Evolutionary conservation across 2,329 filamentous ascomycete genomes (phyloP), one percentile per base, ranked within the genome.

Genomic region (Exophiala lecanii-corni): DNA sequence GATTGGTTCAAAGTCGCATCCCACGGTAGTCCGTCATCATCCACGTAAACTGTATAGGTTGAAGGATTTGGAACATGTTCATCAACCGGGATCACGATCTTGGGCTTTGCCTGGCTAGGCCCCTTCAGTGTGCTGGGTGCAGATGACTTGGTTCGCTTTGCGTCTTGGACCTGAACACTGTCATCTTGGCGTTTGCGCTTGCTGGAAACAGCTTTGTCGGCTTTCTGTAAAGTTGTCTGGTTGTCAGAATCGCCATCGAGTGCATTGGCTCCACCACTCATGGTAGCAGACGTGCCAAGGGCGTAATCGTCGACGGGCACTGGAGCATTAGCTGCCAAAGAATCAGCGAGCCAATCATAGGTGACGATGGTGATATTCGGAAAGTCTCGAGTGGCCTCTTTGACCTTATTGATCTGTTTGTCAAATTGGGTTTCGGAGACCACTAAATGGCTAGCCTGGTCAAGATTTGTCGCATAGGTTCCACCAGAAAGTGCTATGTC

Each of bases 1-100:
- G 86, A 84, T 60, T 89, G 84, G 54, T 89, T 92, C 34, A 94
- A 69, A 0, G 84, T 81, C 0, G 84, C 86, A 59, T 94, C 87
- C 61, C 78, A 91, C 36, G 91, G 86, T 42, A 83, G 65, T 15
- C 79, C 78, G 28, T 74, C 63, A 1, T 74, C 64, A 47, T 82
- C 82, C 43, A 91, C 76, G 57, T 84, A 81, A 21, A 94, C 86
- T 13, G 65, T 58, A 30, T 67, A 70, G 10, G 55, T 59, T 9
- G 45, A 5, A 2, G 69, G 55, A 2, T 60, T 55, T 37, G 66
- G 70, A 7, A 51, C 30, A 12, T 59, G 59, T 21, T 73, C 68
- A 46, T 81, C 78, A 2, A 79, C 50, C 0, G 76, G 75, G 31
- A 81, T 69, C 9, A 60, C 59, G 3, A 70, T 46, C 31, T 68